Percentiles rank a stretch among this genome's conserved stretches.
Evolutionary conservation across 306 rosid genomes (phyloP).

Genomic region (Cicer cuneatum): DNA sequence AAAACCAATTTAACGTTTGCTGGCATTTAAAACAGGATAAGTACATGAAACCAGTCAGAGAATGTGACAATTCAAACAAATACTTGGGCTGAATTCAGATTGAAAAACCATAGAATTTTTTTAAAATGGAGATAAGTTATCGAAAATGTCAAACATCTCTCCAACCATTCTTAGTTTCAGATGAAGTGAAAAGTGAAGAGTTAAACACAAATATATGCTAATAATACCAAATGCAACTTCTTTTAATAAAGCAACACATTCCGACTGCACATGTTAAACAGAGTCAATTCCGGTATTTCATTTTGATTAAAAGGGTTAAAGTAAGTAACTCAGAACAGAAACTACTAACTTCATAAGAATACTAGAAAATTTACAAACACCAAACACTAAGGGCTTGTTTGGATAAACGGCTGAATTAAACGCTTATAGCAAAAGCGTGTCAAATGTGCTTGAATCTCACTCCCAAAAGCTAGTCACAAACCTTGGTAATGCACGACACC

Average conservation of each 20-base stretch:
- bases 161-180: neutral
- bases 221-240: slow-evolving; percentile 11
- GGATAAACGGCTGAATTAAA: too few relatives aligned
- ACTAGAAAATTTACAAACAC: slow-evolving; percentile 4
- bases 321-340: neutral
- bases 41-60: neutral
- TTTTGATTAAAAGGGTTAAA: slow-evolving; percentile 10
- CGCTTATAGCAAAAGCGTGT: too few relatives aligned
- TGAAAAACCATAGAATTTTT: neutral
- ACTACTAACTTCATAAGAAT: slow-evolving; percentile 11
- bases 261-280: neutral
- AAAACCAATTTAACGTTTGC: neutral
- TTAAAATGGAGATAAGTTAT: slow-evolving; percentile 8
- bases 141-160: neutral
- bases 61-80: slow-evolving; percentile 12
- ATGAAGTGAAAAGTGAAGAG: neutral
- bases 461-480: too few relatives aligned
- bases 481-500: too few relatives aligned
- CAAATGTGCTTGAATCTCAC: too few relatives aligned
- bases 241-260: slow-evolving; percentile 20
- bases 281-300: neutral
- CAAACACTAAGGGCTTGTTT: neutral
- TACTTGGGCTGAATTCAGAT: slow-evolving; percentile 4
- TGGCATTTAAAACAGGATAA: slow-evolving; percentile 11
- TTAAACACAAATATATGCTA: neutral